Evolutionary conservation across 2,329 filamentous ascomycete genomes (phyloP).

Genomic region (Colletotrichum phormii): DNA sequence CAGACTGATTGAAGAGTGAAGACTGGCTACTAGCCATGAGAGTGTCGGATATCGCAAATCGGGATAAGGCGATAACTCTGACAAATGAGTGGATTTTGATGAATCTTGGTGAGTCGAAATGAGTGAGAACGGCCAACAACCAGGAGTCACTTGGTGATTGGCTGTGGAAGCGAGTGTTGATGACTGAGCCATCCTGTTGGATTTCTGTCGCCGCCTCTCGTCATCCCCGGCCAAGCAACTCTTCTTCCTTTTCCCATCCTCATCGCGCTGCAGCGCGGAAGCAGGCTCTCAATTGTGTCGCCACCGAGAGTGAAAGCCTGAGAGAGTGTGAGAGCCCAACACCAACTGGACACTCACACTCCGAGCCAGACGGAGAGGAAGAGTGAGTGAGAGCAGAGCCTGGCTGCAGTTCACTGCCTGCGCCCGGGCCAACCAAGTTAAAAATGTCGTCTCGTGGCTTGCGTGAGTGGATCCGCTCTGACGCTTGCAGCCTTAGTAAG

Average conservation of each 20-base stretch:
- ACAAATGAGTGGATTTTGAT: background rate
- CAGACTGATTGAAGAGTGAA: background rate
- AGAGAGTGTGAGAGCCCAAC: background rate
- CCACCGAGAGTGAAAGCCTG: background rate
- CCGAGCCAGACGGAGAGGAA: background rate
- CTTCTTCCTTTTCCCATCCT: background rate
- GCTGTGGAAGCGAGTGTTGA: constrained; percentile 11
- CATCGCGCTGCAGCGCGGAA: background rate
- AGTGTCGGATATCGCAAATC: background rate
- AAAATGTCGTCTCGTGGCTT: constrained; percentile 34
- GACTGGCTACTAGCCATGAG: background rate
- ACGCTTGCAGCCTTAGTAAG: constrained; percentile 13
- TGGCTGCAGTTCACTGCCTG: constrained; percentile 2
- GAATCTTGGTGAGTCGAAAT: constrained; percentile 21
- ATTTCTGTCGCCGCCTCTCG: background rate
- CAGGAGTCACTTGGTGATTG: constrained; percentile 9
- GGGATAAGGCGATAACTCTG: background rate
- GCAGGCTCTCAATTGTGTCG: background rate
- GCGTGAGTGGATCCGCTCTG: constrained; percentile 14
- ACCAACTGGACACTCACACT: background rate
- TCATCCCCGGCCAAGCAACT: background rate
- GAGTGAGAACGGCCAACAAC: background rate
- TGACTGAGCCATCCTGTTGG: background rate
- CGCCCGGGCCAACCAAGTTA: background rate
- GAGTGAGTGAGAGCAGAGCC: background rate